A percentile compares a stretch with the other conserved stretches of the same genome.
Evolutionary conservation across 331 rosid genomes (phyloP).

Genomic region (Ulmus americana): DNA sequence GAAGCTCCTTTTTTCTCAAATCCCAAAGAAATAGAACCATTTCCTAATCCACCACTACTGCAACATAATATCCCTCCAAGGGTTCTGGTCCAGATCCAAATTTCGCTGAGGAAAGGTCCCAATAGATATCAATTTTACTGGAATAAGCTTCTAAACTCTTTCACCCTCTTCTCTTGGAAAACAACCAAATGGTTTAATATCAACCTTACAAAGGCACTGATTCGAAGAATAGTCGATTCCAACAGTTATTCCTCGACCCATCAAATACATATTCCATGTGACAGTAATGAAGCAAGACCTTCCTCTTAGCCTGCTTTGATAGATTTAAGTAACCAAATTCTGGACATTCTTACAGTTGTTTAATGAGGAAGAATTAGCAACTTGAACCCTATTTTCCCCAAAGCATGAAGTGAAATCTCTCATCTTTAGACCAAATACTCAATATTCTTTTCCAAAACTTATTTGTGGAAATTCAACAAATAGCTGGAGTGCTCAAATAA

Average conservation of each 20-base stretch:
- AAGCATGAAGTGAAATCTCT: conserved; percentile 95
- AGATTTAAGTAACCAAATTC: conserved; percentile 69
- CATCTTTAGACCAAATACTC: conserved; percentile 40
- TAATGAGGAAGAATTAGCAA: conserved; percentile 85
- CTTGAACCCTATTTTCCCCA: conserved; percentile 91
- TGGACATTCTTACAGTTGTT: conserved; percentile 53
- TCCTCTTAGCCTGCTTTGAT: conserved; percentile 74
- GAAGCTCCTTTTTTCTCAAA: conserved; percentile 78
- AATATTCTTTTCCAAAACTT: conserved; percentile 20
- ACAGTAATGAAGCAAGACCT: conserved; percentile 64
- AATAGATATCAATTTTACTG: conserved; percentile 63
- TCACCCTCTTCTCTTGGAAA: conserved; percentile 83
- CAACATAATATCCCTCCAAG: conserved; percentile 68
- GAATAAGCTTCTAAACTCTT: conserved; percentile 77
- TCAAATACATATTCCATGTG: conserved; percentile 80
- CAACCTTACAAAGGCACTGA: conserved; percentile 84
- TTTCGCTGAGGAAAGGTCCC: conserved; percentile 92
- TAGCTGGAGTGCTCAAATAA: conserved; percentile 37
- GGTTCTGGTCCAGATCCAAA: conserved; percentile 86
- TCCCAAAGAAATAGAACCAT: conserved; percentile 90
- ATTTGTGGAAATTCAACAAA: conserved; percentile 28
- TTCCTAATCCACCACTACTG: conserved; percentile 62
- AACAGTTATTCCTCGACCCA: conserved; percentile 80
- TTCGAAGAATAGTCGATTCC: conserved; percentile 77
- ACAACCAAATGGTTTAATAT: conserved; percentile 84